phyloP scores from a whole-genome alignment of 2,329 filamentous ascomycete species.

The Phoma sp. region DNA sequence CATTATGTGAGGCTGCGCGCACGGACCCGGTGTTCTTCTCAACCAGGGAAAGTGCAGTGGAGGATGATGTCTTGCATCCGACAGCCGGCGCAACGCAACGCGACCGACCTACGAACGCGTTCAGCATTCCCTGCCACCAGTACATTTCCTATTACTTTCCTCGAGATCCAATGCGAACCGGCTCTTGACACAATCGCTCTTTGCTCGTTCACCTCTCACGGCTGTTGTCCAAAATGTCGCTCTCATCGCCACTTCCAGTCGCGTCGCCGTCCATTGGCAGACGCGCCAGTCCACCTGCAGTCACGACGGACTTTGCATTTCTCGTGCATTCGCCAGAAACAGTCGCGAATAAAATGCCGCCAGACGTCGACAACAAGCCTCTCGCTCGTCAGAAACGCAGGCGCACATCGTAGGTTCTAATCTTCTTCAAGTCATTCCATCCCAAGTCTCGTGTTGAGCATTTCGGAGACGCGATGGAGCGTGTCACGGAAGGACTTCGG shows the following conservation, averaged over 20 bases:
- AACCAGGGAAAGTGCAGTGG: slow-evolving; percentile 16
- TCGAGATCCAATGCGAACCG: slow-evolving; percentile 21
- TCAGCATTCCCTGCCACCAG: slow-evolving; percentile 40
- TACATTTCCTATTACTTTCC: slow-evolving; percentile 24
- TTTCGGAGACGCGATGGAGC: slow-evolving; percentile 40
- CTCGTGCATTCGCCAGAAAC: slow-evolving; percentile 66
- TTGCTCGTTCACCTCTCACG: slow-evolving; percentile 3
- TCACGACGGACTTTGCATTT: slow-evolving; percentile 56
- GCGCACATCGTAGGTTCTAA: slow-evolving; percentile 62
- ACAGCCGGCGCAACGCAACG: slow-evolving; percentile 11
- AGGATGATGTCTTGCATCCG: slow-evolving; percentile 14
- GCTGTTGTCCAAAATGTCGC: slow-evolving; percentile 22
- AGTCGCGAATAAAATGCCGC: slow-evolving; percentile 61
- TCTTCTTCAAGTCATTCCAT: slow-evolving; percentile 18
- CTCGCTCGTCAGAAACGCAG: slow-evolving; percentile 66
- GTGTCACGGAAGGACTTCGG: slow-evolving; percentile 32
- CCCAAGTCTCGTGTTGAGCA: slow-evolving; percentile 24
- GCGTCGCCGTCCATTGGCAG: slow-evolving; percentile 31
- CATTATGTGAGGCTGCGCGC: slow-evolving; percentile 7
- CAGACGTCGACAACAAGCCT: slow-evolving; percentile 65
- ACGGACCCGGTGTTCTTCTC: slow-evolving; percentile 13
- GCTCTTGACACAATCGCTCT: slow-evolving; percentile 13
- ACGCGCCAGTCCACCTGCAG: slow-evolving; percentile 33
- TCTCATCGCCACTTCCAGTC: slow-evolving; percentile 35
- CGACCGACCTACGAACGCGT: slow-evolving; percentile 13